Evolutionary conservation across 2,329 filamentous ascomycete genomes (phyloP).

Genomic region (Colletotrichum ledebouriae): DNA sequence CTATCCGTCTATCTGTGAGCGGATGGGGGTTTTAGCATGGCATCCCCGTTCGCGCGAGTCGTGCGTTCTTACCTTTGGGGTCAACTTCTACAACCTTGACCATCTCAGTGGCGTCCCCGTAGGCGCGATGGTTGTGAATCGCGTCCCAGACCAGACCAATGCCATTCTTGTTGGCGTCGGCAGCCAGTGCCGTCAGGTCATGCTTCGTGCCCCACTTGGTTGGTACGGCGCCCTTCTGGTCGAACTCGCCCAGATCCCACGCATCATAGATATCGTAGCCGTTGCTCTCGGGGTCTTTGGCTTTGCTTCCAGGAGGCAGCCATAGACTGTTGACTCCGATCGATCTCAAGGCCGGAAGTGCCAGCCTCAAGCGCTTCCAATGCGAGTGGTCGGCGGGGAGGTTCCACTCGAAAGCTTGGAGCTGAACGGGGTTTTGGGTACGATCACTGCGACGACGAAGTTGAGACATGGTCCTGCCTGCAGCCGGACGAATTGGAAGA

Average conservation of each 20-base stretch:
- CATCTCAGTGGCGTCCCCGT: conserved; percentile 38
- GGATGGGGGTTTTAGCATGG: not conserved
- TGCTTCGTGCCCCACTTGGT: conserved; percentile 41
- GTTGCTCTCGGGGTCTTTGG: conserved; percentile 38
- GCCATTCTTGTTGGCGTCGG: conserved; percentile 27
- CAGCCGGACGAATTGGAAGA: conserved; percentile 15
- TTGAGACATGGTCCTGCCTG: conserved; percentile 20
- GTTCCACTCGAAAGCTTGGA: conserved; percentile 40
- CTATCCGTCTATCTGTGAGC: conserved; percentile 31
- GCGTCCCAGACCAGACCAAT: conserved; percentile 38
- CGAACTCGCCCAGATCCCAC: conserved; percentile 39
- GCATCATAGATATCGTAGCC: conserved; percentile 41
- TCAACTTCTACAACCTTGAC: conserved; percentile 37
- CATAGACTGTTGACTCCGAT: conserved; percentile 33
- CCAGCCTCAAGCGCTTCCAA: conserved; percentile 20
- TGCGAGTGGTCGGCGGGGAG: conserved; percentile 34
- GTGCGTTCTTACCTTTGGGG: conserved; percentile 23
- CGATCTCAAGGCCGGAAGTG: conserved; percentile 21
- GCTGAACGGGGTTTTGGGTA: conserved; percentile 31
- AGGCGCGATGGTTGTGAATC: conserved; percentile 40
- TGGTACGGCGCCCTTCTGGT: conserved; percentile 37
- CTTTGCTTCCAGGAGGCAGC: conserved; percentile 39
- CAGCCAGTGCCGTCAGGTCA: conserved; percentile 24
- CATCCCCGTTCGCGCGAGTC: not conserved
- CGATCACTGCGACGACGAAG: conserved; percentile 23